Base-by-base conservation (phyloP, 495 filamentous ascomycete species). In the Trichoderma reesei region DNA sequence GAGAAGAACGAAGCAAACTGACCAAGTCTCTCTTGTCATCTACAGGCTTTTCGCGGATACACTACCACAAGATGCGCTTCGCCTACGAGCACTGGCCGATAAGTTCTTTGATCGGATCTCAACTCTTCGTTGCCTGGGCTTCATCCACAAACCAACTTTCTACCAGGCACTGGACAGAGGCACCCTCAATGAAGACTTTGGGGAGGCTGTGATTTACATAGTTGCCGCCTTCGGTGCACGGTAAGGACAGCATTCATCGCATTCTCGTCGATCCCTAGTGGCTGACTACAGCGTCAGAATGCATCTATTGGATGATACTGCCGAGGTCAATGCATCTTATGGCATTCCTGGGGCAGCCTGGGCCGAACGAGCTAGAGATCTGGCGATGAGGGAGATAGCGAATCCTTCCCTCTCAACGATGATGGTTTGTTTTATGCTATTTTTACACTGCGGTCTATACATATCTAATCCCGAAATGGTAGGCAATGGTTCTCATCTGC, bases 111-210 rank as follows among this genome's bases (percentile, higher is more conserved):
- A 71, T 16, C 72, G 74, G 37, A 65, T 75, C 13, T 72, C 75
- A 38, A 72, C 74, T 10, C 63, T 75, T 14, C 68, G 74, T 5
- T 75, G 73, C 48, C 73, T 73, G 61, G 73, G 72, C 2, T 76
- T 76, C 31, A 72, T 74, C 9, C 73, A 76, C 37, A 70, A 70
- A 42, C 74, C 74, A 2, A 71, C 73, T 5, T 75, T 76, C 31
- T 62, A 72, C 1, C 72, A 67, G 34, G 65, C 62, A 20, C 42
- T 76, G 34, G 74, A 75, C 63, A 67, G 67, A 33, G 70, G 72
- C 11, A 46, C 63, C 0, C 59, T 67, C 0, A 61, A 65, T 3
- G 67, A 59, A 13, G 56, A 60, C 34, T 62, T 68, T 5, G 67
- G 63, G 8, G 59, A 68, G 63, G 70, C 73, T n/a, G 64, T 76